Evolutionary conservation across 164 flowering plant genomes (phyloP), one percentile per base, ranked within the genome.

Genomic region (Liriodendron chinense): DNA sequence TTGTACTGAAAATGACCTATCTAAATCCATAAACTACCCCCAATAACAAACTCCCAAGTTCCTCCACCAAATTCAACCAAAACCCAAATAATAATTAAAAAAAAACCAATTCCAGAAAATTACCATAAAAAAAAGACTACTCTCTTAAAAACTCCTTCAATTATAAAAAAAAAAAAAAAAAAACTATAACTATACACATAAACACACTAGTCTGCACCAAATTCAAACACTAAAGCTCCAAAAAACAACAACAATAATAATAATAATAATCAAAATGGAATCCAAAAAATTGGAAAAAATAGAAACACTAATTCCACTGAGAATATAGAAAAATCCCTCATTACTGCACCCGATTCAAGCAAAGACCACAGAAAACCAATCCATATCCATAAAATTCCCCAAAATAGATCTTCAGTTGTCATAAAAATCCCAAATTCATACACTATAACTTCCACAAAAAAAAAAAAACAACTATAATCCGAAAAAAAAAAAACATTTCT

Each of bases 41-140:
- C 62, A 20, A 13, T 13, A 13, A 57, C 14, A 13, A 13, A 57
- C 62, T 57, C 43, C 43, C 43, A 34, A 34, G 43, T 34, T 57
- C 62, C 62, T 57, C 62, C 62, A 57, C 62, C 62, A 57, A 57
- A 57, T 57, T 57, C 62, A 57, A 57, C 62, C 62, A 20, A 57
- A 57, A 57, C 62, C 4, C 6, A n/a, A n/a, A n/a, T n/a, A n/a
- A n/a, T n/a, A n/a, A n/a, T n/a, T n/a, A n/a, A n/a, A n/a, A n/a
- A n/a, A n/a, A n/a, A n/a, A 57, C 14, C 62, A 13, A 13, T 57
- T 20, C 62, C 62, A 13, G 43, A 34, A 34, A 34, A 34, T 4
- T 34, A 34, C 43, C 43, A 2, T 3, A 34, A 34, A 2, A 34
- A 34, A 34, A 34, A 34, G 6, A 34, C 43, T 34, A 34, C 5